Percentiles rank a stretch among this genome's conserved stretches.
Evolutionary conservation across 2,329 filamentous ascomycete genomes (phyloP).

Genomic region (Ceratocystiopsis minuta): DNA sequence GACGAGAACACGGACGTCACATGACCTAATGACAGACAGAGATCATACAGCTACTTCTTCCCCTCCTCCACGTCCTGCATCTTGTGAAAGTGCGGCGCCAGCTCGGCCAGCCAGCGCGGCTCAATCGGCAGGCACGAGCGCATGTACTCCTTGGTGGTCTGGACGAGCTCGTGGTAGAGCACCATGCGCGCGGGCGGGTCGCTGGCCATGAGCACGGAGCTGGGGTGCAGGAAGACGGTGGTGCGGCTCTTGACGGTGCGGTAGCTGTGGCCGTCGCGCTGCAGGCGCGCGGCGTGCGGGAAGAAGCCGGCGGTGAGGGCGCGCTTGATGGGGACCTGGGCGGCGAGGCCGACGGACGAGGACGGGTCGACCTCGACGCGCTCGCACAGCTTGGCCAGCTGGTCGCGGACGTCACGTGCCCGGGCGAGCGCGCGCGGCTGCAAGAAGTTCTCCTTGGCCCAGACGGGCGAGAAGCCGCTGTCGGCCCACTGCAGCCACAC

Average conservation of each 20-base stretch:
- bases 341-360: slow-evolving; percentile 34
- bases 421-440: slow-evolving; percentile 80
- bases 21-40: no score
- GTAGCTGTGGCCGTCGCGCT: slow-evolving; percentile 73
- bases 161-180: slow-evolving; percentile 68
- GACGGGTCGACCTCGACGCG: slow-evolving; percentile 69
- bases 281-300: slow-evolving; percentile 71
- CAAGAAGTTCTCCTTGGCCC: slow-evolving; percentile 83
- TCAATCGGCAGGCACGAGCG: slow-evolving; percentile 72
- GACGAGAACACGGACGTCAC: no score
- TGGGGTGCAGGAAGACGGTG: slow-evolving; percentile 83
- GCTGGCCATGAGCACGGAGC: slow-evolving; percentile 58
- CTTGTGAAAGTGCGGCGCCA: slow-evolving; percentile 90
- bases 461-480: slow-evolving; percentile 70
- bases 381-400: slow-evolving; percentile 82
- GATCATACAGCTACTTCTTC: slow-evolving; percentile 38
- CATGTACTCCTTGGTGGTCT: slow-evolving; percentile 86
- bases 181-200: slow-evolving; percentile 67
- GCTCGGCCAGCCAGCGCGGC: slow-evolving; percentile 67
- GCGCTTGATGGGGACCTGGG: slow-evolving; percentile 67
- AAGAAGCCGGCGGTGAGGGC: slow-evolving; percentile 87
- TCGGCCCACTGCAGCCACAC: slow-evolving; percentile 95
- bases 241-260: slow-evolving; percentile 81
- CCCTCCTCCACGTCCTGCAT: slow-evolving; percentile 79
- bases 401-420: slow-evolving; percentile 80